Evolutionary conservation across 345 rosid genomes (phyloP).

Genomic region (Abelmoschus esculentus): DNA sequence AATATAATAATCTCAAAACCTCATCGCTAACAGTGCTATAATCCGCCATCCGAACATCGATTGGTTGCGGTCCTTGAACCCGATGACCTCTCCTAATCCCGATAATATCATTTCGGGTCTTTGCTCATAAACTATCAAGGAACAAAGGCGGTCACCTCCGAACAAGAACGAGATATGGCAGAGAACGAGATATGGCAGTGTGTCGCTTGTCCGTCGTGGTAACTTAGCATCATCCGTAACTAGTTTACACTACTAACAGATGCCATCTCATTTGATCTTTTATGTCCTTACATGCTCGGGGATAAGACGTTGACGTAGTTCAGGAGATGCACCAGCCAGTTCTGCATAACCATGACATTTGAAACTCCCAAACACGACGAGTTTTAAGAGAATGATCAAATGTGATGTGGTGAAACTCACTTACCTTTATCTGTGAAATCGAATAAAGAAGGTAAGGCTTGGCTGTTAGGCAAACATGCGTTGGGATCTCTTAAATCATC

Average conservation of each 20-base stretch:
- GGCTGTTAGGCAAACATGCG: constrained; percentile 76
- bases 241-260: constrained; percentile 6
- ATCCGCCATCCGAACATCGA: no score
- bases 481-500: constrained; percentile 75
- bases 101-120: neutral
- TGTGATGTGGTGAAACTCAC: neutral
- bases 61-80: neutral
- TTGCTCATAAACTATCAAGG: neutral
- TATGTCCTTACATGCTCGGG: constrained; percentile 59
- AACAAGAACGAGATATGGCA: neutral
- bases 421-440: constrained; percentile 91
- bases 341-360: constrained; percentile 42
- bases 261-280: constrained; percentile 16
- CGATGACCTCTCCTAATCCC: neutral
- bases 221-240: constrained; percentile 17
- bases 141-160: neutral
- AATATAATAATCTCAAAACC: no score
- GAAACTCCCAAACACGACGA: neutral
- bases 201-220: constrained; percentile 7
- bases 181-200: neutral
- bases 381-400: neutral
- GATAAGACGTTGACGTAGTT: constrained; percentile 66
- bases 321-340: constrained; percentile 71
- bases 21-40: no score
- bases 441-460: constrained; percentile 73